A percentile compares a stretch with the other conserved stretches of the same genome.
These are phyloP conservation scores for Vanilla planifolia DNA, from an alignment of 106 monocot species.

Conservation along the genomic window DNA sequence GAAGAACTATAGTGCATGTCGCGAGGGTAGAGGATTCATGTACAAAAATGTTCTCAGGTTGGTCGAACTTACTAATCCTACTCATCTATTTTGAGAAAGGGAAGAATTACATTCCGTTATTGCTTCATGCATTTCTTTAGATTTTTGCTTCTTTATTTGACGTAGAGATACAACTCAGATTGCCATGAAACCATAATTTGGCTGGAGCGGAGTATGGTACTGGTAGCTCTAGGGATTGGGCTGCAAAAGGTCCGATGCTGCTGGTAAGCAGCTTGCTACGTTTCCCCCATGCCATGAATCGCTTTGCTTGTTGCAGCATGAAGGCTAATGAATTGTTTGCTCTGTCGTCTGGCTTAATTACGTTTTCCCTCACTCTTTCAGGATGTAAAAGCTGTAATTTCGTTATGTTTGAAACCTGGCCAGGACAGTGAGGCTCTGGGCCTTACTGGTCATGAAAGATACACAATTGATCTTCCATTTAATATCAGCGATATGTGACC, in stretches of 20 bases:
- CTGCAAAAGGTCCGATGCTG: slow-evolving; percentile 74
- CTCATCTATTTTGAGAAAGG: no score
- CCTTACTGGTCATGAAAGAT: slow-evolving; percentile 74
- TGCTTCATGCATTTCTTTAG: no score
- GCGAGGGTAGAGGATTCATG: no score
- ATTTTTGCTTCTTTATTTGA: no score
- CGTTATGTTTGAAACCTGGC: slow-evolving; percentile 63
- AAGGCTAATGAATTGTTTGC: neutral
- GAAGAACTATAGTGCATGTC: no score
- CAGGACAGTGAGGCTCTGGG: slow-evolving; percentile 78
- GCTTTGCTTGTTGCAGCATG: neutral
- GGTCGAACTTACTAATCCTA: no score
- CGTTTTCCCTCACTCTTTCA: slow-evolving; percentile 11
- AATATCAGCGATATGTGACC: slow-evolving; percentile 60
- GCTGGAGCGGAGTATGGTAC: slow-evolving; percentile 79
- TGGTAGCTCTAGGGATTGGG: slow-evolving; percentile 78
- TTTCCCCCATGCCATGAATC: neutral
- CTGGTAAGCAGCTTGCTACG: slow-evolving; percentile 23
- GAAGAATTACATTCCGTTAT: no score
- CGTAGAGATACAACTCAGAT: slow-evolving; percentile 62
- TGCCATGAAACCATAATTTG: slow-evolving; percentile 53
- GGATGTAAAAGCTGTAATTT: slow-evolving; percentile 86
- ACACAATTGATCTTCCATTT: slow-evolving; percentile 64
- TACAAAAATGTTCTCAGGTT: no score
- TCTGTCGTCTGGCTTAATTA: neutral